A percentile compares a stretch with the other conserved stretches of the same genome.
Evolutionary conservation across 2,329 filamentous ascomycete genomes (phyloP).

Genomic region (Aulographum hederae): DNA sequence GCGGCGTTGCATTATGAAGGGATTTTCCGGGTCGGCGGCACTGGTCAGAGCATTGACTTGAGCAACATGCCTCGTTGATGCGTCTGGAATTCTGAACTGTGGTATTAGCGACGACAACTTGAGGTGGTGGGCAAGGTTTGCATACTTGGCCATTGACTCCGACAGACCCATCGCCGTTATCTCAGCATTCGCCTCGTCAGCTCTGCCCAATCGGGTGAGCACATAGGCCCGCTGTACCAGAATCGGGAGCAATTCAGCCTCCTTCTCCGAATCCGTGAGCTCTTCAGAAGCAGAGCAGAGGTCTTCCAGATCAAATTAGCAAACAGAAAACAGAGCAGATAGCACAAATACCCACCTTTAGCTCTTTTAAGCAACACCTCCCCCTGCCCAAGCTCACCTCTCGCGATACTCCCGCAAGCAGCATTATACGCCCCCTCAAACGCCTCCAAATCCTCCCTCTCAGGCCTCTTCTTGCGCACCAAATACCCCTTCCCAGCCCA

Average conservation of each 20-base stretch:
- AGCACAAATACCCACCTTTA: slow-evolving; percentile 26
- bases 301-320: too few relatives aligned
- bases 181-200: slow-evolving; percentile 44
- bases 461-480: slow-evolving; percentile 35
- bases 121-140: too few relatives aligned
- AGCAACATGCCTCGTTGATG: slow-evolving; percentile 46
- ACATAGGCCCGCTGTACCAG: slow-evolving; percentile 61
- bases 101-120: too few relatives aligned
- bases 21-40: slow-evolving; percentile 34
- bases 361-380: slow-evolving; percentile 51
- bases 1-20: slow-evolving; percentile 47
- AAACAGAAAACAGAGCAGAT: background rate
- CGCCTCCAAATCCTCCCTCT: slow-evolving; percentile 42
- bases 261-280: slow-evolving; percentile 54
- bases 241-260: slow-evolving; percentile 56
- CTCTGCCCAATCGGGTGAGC: slow-evolving; percentile 45
- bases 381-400: slow-evolving; percentile 46
- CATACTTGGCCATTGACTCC: slow-evolving; percentile 27
- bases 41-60: slow-evolving; percentile 44
- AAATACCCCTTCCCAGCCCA: slow-evolving; percentile 43
- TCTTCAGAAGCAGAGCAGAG: slow-evolving; percentile 62
- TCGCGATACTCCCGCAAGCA: slow-evolving; percentile 54
- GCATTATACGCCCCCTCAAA: slow-evolving; percentile 74
- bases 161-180: slow-evolving; percentile 41
- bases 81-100: slow-evolving; percentile 49